Conservation (phyloP, 352 stramenopile genomes). For the Phytophthora ramorum region DNA sequence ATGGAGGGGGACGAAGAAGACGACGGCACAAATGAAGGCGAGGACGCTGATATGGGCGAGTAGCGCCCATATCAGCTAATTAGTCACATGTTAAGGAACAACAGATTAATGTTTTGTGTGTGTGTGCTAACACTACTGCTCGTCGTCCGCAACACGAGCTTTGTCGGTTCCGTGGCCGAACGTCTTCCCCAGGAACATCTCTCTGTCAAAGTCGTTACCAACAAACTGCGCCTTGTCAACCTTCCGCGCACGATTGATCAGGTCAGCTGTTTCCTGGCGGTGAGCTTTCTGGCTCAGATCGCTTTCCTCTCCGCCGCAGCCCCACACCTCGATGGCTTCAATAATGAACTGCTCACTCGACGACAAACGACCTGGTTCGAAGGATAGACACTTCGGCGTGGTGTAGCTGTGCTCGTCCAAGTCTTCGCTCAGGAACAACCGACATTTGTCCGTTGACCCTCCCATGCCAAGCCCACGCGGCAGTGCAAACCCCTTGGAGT, state of each 20-base stretch:
- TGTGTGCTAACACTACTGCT: constrained; percentile 38
- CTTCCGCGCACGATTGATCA: constrained; percentile 85
- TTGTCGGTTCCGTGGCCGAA: constrained; percentile 78
- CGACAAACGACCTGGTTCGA: constrained; percentile 72
- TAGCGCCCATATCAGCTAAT: constrained; percentile 41
- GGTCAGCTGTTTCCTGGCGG: constrained; percentile 79
- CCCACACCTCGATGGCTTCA: constrained; percentile 82
- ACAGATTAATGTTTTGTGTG: not conserved
- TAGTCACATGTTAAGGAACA: constrained; percentile 33
- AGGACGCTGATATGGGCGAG: constrained; percentile 53
- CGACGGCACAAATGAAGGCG: constrained; percentile 28
- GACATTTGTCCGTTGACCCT: constrained; percentile 76
- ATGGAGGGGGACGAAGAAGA: constrained; percentile 36
- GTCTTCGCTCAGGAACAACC: constrained; percentile 85
- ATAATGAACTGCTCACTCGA: constrained; percentile 65
- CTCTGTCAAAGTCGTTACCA: constrained; percentile 85
- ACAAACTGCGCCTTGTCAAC: constrained; percentile 89
- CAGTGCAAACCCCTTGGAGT: constrained; percentile 83
- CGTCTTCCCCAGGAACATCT: constrained; percentile 83
- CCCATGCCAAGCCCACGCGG: constrained; percentile 82
- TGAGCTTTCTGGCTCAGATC: constrained; percentile 59
- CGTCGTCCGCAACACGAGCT: constrained; percentile 72
- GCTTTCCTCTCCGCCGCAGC: constrained; percentile 73
- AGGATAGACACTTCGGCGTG: constrained; percentile 73
- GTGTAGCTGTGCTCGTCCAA: constrained; percentile 87